phyloP scores from a whole-genome alignment of 2,329 filamentous ascomycete species.

The Byssochlamys sp. region DNA sequence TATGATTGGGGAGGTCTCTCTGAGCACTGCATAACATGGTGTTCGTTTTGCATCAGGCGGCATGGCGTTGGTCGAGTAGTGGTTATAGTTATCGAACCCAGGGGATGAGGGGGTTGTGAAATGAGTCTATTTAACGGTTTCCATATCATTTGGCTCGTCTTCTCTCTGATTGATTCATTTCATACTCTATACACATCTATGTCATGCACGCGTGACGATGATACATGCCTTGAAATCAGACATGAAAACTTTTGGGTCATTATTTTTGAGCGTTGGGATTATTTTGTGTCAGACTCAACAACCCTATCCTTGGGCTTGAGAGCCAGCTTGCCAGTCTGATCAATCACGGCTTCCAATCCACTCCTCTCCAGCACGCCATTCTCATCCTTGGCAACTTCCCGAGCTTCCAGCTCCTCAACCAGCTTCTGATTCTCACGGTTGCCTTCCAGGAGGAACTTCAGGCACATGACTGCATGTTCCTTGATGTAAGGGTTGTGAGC shows the following conservation, averaged over 20 bases:
- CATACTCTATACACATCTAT: neutral
- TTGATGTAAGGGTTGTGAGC: slow-evolving; percentile 90
- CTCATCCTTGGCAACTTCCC: slow-evolving; percentile 34
- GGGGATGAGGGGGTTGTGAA: neutral
- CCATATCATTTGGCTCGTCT: neutral
- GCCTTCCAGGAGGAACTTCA: slow-evolving; percentile 59
- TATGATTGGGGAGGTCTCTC: neutral
- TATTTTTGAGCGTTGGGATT: neutral
- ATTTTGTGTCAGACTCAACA: slow-evolving; percentile 3
- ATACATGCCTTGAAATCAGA: neutral
- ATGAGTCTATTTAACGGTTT: neutral
- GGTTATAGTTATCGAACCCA: neutral
- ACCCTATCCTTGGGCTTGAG: slow-evolving; percentile 25
- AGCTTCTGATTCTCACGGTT: slow-evolving; percentile 46
- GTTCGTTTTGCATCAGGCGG: neutral
- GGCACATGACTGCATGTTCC: slow-evolving; percentile 76
- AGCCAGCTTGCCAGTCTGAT: slow-evolving; percentile 34
- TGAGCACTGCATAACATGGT: neutral
- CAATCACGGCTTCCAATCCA: slow-evolving; percentile 35
- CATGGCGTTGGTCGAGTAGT: neutral
- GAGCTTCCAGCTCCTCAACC: slow-evolving; percentile 39
- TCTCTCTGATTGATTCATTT: neutral
- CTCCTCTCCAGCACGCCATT: slow-evolving; percentile 31
- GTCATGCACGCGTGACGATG: neutral
- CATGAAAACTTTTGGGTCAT: neutral